These are phyloP conservation scores for Cephalotrichum gorgonifer DNA, from an alignment of 2,329 filamentous ascomycete genomes.

Conservation along the genomic window DNA sequence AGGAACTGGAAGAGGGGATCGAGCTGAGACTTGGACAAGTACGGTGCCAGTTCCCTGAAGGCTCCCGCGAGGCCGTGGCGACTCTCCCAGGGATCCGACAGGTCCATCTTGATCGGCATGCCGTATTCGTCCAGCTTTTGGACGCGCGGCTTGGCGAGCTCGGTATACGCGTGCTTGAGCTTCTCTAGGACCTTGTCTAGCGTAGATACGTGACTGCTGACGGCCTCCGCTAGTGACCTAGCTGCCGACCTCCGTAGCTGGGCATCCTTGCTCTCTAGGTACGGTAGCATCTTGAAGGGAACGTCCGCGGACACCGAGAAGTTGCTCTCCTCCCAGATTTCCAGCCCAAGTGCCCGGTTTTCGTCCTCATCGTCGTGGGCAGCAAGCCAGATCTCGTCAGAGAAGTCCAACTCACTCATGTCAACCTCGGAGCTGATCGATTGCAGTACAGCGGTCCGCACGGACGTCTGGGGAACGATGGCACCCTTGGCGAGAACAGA, in stretches of 20 bases:
- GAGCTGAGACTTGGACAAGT: conserved; percentile 59
- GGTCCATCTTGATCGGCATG: conserved; percentile 83
- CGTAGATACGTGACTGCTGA: conserved; percentile 47
- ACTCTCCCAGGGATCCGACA: conserved; percentile 82
- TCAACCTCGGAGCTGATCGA: conserved; percentile 87
- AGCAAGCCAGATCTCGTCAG: conserved; percentile 85
- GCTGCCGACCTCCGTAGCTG: conserved; percentile 79
- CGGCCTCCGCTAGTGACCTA: conserved; percentile 66
- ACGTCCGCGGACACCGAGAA: conserved; percentile 59
- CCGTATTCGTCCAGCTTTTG: conserved; percentile 87
- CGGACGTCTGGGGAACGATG: conserved; percentile 68
- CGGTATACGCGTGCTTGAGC: conserved; percentile 61
- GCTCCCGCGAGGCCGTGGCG: conserved; percentile 82
- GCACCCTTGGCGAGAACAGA: conserved; percentile 64
- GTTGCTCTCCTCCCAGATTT: conserved; percentile 93
- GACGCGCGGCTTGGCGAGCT: conserved; percentile 71
- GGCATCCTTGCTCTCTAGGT: conserved; percentile 67
- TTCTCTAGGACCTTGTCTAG: conserved; percentile 52
- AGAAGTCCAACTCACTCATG: conserved; percentile 76
- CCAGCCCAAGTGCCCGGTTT: conserved; percentile 69
- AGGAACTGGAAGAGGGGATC: conserved; percentile 76
- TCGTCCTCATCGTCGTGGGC: conserved; percentile 86
- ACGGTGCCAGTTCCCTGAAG: conserved; percentile 68
- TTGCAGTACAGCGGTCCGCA: conserved; percentile 77
- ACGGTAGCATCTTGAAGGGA: conserved; percentile 60